Conservation (phyloP, 495 filamentous ascomycete genomes). For the Pseudevernia furfuracea region DNA sequence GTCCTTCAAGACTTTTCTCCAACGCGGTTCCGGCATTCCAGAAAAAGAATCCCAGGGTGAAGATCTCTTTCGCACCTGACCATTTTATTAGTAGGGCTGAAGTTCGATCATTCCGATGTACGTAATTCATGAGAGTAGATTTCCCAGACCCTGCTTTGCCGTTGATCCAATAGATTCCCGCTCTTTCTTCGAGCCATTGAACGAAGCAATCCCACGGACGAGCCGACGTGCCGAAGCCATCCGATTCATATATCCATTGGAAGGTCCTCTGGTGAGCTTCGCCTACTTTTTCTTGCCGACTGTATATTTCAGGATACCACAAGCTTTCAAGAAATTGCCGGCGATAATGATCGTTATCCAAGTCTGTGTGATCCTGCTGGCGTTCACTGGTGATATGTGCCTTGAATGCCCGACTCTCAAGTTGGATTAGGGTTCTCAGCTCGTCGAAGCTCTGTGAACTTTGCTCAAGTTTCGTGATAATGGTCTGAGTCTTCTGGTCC, state of each 20-base stretch:
- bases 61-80: background rate
- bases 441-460: background rate
- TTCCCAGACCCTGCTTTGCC: background rate
- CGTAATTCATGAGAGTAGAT: background rate
- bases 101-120: background rate
- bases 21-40: background rate
- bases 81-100: background rate
- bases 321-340: background rate
- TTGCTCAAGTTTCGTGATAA: background rate
- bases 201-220: background rate
- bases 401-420: background rate
- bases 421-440: background rate
- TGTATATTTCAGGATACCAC: constrained; percentile 8
- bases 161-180: background rate
- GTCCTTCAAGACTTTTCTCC: background rate
- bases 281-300: constrained; percentile 1
- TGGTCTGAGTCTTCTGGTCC: background rate
- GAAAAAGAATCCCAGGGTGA: background rate
- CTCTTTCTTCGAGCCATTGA: background rate
- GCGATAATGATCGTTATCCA: background rate
- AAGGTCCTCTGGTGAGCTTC: constrained; percentile 16
- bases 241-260: constrained; percentile 17
- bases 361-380: background rate
- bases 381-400: background rate
- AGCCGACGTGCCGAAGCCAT: background rate